Percentiles rank a stretch among this genome's conserved stretches.
Evolutionary conservation across 2,329 filamentous ascomycete genomes (phyloP).

Genomic region (Fusarium lateritium): DNA sequence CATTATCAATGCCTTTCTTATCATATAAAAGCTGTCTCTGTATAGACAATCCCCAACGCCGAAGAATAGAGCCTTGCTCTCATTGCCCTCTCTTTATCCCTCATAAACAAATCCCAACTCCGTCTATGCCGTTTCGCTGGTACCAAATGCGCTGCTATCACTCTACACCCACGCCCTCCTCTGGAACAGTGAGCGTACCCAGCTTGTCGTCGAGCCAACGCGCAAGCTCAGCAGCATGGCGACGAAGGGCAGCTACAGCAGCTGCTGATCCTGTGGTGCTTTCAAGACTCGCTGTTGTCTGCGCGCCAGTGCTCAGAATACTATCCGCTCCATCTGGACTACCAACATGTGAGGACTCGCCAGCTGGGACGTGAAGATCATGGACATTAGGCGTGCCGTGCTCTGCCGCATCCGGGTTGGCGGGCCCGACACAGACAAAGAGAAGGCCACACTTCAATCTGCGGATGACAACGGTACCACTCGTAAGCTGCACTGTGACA

Average conservation of each 20-base stretch:
- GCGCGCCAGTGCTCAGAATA: slow-evolving; percentile 61
- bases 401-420: slow-evolving; percentile 51
- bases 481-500: slow-evolving; percentile 72
- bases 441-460: slow-evolving; percentile 71
- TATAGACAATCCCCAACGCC: slow-evolving; percentile 47
- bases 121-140: slow-evolving; percentile 38
- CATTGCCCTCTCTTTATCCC: slow-evolving; percentile 21
- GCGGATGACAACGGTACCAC: slow-evolving; percentile 71
- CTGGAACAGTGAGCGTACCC: slow-evolving; percentile 66
- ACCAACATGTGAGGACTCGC: slow-evolving; percentile 55
- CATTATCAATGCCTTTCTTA: slow-evolving; percentile 21
- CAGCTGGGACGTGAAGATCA: slow-evolving; percentile 45
- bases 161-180: slow-evolving; percentile 63
- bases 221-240: slow-evolving; percentile 72
- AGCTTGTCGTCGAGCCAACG: slow-evolving; percentile 74
- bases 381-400: slow-evolving; percentile 38
- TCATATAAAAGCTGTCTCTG: slow-evolving; percentile 40
- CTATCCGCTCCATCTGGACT: slow-evolving; percentile 63
- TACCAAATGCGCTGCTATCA: slow-evolving; percentile 32
- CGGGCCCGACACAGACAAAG: slow-evolving; percentile 72
- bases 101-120: slow-evolving; percentile 42
- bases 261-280: slow-evolving; percentile 59
- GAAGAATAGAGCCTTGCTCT: slow-evolving; percentile 24
- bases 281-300: slow-evolving; percentile 60
- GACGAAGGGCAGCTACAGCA: slow-evolving; percentile 66